Evolutionary conservation across 495 filamentous ascomycete species (phyloP).

Genomic region (Podospora conica): DNA sequence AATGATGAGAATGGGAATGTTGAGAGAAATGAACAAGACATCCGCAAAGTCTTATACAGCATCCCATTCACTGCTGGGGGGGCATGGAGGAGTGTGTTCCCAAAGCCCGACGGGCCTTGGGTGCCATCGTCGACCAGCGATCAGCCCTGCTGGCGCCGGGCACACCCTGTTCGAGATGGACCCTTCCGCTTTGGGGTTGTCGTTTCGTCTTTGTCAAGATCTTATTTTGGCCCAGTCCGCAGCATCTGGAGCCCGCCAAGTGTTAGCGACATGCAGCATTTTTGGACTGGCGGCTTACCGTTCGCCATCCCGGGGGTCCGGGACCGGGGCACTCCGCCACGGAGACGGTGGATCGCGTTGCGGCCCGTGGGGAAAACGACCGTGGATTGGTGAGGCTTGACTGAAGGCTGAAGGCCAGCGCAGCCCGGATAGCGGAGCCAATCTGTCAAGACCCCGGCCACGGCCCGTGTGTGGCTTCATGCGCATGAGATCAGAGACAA

Average conservation of each 20-base stretch:
- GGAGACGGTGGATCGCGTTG: not conserved
- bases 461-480: not conserved
- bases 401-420: not conserved
- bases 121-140: not conserved
- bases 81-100: not conserved
- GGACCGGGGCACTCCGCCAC: not conserved
- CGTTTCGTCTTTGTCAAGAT: not conserved
- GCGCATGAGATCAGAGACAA: too few species aligned
- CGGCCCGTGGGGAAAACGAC: too few species aligned
- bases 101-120: not conserved
- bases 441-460: not conserved
- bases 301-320: not conserved
- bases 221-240: not conserved
- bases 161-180: too few species aligned
- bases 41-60: not conserved
- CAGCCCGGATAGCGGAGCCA: not conserved
- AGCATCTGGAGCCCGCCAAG: not conserved
- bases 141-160: not conserved
- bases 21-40: not conserved
- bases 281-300: not conserved
- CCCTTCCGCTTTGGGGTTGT: not conserved
- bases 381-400: not conserved
- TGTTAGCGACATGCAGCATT: not conserved
- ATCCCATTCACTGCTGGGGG: not conserved
- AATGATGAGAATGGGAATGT: not conserved